Base-by-base conservation (phyloP, 768 basidiomycete species). In the Suillus brevipes region DNA sequence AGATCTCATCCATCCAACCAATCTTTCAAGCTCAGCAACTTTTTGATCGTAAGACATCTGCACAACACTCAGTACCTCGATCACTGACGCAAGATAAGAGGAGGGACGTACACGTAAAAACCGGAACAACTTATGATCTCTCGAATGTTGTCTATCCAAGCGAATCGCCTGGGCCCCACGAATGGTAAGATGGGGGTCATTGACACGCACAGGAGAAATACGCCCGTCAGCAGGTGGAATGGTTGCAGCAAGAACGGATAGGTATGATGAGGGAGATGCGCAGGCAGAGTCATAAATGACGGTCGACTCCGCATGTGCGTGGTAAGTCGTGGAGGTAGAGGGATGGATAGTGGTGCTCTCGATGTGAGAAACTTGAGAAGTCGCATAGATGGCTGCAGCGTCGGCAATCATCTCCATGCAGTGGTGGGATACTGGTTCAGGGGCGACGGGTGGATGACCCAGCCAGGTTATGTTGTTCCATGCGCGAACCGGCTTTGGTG, bases 41-140 rank as follows among this genome's bases (percentile, higher is more conserved):
- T 55, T 55, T 55, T 36, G 36, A 36, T 55, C 53, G n/a, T 55
- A 55, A 55, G 53, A 36, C 53, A 55, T 55, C 53, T 55, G 6
- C 31, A 34, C 31, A 55, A 20, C 20, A 55, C 34, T 55, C 20
- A 55, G 53, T 9, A 36, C 12, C 12, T 55, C 2, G 12, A 55
- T 31, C 20, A 34, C 3, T 34, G 3, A n/a, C 20, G 12, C 20
- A 0, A 13, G 20, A 36, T 55, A 55, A 36, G 53, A n/a, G 6
- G 34, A 55, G 12, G 34, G 53, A 36, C 53, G 20, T n/a, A 55
- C 53, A 6, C 31, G 20, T 34, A 36, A n/a, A 55, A n/a, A 37
- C 20, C 7, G 53, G 20, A n/a, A 55, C 20, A 55, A 6, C 6
- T n/a, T 34, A 20, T 36, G 34, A 6, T 55, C 20, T 55, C 36